A percentile compares a stretch with the other conserved stretches of the same genome.
phyloP scores from a whole-genome alignment of 495 filamentous ascomycete species.

The Glonium stellatum region DNA sequence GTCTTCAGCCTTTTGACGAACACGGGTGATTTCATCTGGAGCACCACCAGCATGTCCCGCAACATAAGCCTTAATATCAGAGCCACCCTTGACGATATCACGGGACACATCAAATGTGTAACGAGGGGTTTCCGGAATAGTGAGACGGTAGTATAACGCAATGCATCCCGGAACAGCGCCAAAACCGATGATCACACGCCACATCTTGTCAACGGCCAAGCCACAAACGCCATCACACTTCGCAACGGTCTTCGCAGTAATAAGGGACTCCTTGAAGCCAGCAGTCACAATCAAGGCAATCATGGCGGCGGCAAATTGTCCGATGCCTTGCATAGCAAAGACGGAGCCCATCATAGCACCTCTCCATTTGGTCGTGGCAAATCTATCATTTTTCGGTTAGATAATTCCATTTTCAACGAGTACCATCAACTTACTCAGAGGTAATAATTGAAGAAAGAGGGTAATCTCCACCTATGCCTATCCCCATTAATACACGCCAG shows the following conservation, averaged over 20 bases:
- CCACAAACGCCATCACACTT: conserved; percentile 59
- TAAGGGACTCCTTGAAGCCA: conserved; percentile 65
- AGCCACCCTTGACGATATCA: conserved; percentile 62
- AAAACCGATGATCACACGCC: conserved; percentile 70
- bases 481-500: conserved; percentile 75
- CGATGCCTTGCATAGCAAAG: conserved; percentile 78
- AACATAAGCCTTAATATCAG: conserved; percentile 52
- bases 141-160: conserved; percentile 78
- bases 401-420: too few species aligned
- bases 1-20: conserved; percentile 42
- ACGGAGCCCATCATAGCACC: conserved; percentile 86
- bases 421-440: conserved; percentile 43
- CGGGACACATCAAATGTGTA: conserved; percentile 77
- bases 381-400: conserved; percentile 26
- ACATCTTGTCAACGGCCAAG: conserved; percentile 78
- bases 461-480: conserved; percentile 73
- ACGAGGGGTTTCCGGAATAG: conserved; percentile 76
- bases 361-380: conserved; percentile 76
- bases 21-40: conserved; percentile 56
- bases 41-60: conserved; percentile 42
- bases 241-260: conserved; percentile 40
- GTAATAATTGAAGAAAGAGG: conserved; percentile 80
- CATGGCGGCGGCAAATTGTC: conserved; percentile 64
- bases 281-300: conserved; percentile 63
- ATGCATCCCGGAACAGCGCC: conserved; percentile 71